Conservation (phyloP, 441 rosid species). For the Francoa sonchifolia region DNA sequence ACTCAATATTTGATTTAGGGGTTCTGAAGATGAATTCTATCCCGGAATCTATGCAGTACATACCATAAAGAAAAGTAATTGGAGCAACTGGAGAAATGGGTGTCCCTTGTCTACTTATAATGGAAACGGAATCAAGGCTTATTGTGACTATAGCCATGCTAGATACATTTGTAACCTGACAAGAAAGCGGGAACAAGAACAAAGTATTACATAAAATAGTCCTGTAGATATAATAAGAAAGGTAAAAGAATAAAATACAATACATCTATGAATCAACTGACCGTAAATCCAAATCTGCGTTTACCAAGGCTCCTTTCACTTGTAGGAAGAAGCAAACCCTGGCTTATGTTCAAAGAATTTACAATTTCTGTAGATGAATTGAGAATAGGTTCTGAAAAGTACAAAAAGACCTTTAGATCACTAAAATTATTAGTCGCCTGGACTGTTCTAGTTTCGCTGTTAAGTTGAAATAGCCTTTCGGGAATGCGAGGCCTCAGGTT, state of each 20-base stretch:
- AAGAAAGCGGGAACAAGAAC: constrained; percentile 9
- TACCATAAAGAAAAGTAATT: constrained; percentile 76
- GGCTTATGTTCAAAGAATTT: constrained; percentile 33
- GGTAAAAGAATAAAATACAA: background rate
- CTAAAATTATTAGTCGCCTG: constrained; percentile 61
- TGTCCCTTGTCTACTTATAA: constrained; percentile 62
- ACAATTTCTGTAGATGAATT: constrained; percentile 59
- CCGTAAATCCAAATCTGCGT: constrained; percentile 76
- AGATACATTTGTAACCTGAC: constrained; percentile 41
- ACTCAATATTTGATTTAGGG: no score
- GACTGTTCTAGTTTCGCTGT: constrained; percentile 52
- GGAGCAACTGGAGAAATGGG: constrained; percentile 67
- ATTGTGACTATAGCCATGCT: constrained; percentile 42
- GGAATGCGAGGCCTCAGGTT: constrained; percentile 57
- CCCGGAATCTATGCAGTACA: constrained; percentile 2
- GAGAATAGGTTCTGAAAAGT: constrained; percentile 68
- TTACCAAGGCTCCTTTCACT: constrained; percentile 40
- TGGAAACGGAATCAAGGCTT: constrained; percentile 28
- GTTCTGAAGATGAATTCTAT: no score
- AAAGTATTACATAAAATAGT: no score
- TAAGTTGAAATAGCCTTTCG: constrained; percentile 59
- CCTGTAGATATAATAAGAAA: background rate
- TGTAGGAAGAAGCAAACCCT: constrained; percentile 52
- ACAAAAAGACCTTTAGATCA: constrained; percentile 55
- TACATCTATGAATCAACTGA: constrained; percentile 13